phyloP scores from a whole-genome alignment of 1,139 yeast genomes.

The Zygosaccharomyces sapae region DNA sequence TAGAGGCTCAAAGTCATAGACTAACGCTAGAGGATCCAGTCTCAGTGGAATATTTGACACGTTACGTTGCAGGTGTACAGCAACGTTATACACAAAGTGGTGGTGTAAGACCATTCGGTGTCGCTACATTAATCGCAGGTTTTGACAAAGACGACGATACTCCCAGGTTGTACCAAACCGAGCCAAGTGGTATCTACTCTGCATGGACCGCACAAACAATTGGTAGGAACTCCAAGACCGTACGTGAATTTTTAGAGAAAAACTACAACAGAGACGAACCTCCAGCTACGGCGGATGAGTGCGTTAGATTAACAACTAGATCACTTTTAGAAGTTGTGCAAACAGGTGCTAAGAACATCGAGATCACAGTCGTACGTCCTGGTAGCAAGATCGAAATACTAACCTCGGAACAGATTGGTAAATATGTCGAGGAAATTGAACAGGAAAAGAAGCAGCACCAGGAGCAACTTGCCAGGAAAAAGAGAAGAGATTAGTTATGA shows the following conservation, averaged over 20 bases:
- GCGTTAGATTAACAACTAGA: slow-evolving; percentile 78
- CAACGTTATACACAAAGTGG: slow-evolving; percentile 98
- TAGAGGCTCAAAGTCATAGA: slow-evolving; percentile 96
- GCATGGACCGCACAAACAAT: slow-evolving; percentile 99
- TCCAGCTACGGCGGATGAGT: slow-evolving; percentile 64
- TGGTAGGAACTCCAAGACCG: slow-evolving; percentile 93
- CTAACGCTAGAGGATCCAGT: slow-evolving; percentile 93
- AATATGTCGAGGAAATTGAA: slow-evolving; percentile 78
- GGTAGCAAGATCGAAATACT: slow-evolving; percentile 50
- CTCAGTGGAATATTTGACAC: slow-evolving; percentile 84
- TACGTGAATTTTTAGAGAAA: slow-evolving; percentile 90
- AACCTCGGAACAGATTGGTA: slow-evolving; percentile 69
- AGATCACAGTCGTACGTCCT: slow-evolving; percentile 81
- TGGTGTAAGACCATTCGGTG: slow-evolving; percentile 94
- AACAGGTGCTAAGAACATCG: slow-evolving; percentile 95
- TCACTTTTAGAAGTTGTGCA: slow-evolving; percentile 93
- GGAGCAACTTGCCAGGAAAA: slow-evolving; percentile 76
- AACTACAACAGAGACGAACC: slow-evolving; percentile 57
- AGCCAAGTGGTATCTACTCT: slow-evolving; percentile 94
- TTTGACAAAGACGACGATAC: slow-evolving; percentile 79
- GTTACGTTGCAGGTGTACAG: slow-evolving; percentile 94
- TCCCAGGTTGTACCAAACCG: slow-evolving; percentile 89
- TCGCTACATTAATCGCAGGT: slow-evolving; percentile 92
- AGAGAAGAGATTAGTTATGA: slow-evolving; percentile 30
- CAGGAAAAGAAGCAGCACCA: slow-evolving; percentile 71